phyloP scores from a whole-genome alignment of 2,329 filamentous ascomycete species.

The Mycocentrospora acerina region DNA sequence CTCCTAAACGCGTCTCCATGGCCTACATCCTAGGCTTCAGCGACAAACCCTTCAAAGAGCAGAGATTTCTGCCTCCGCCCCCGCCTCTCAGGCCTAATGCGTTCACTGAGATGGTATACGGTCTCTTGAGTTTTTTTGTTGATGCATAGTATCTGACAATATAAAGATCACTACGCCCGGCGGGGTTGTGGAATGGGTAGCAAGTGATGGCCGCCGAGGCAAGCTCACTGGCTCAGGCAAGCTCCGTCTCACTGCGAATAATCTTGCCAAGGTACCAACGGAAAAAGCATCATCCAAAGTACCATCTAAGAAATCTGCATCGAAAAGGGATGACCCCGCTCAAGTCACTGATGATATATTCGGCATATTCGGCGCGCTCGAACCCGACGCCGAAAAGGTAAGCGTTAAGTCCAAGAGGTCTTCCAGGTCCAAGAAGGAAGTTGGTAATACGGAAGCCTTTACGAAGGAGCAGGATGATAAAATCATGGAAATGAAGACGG shows the following conservation, averaged over 20 bases:
- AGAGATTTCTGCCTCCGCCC: slow-evolving; percentile 11
- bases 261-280: slow-evolving; percentile 13
- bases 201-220: slow-evolving; percentile 37
- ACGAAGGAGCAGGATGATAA: slow-evolving; percentile 45
- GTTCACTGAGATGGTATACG: slow-evolving; percentile 16
- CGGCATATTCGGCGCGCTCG: neutral
- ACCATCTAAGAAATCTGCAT: too few species aligned
- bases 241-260: slow-evolving; percentile 14
- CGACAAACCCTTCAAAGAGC: slow-evolving; percentile 32
- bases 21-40: slow-evolving; percentile 32
- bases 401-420: neutral
- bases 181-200: slow-evolving; percentile 33
- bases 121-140: fast-evolving
- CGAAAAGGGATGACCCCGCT: neutral
- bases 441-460: slow-evolving; percentile 18
- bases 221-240: slow-evolving; percentile 19
- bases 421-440: neutral
- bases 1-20: slow-evolving; percentile 24
- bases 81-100: slow-evolving; percentile 9
- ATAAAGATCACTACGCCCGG: slow-evolving; percentile 22
- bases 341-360: neutral
- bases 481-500: slow-evolving; percentile 40
- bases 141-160: slow-evolving; percentile 1
- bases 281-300: slow-evolving; percentile 2
- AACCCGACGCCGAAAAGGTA: neutral